Conservation (phyloP, 2,329 filamentous ascomycete genomes). For the Nigrospora osmanthi region DNA sequence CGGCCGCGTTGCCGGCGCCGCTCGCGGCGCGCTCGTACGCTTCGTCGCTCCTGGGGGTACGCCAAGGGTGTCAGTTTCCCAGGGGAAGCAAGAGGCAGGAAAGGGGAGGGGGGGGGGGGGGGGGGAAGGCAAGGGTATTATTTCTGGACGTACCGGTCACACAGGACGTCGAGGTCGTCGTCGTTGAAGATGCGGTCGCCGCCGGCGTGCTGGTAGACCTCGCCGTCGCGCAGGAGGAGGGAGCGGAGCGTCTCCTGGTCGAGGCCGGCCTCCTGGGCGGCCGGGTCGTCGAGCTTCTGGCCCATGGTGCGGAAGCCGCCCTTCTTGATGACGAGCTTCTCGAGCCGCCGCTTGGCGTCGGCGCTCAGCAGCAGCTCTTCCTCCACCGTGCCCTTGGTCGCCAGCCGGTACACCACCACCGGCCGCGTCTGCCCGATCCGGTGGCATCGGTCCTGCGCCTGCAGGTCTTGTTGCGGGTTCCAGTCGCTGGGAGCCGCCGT, state of each 20-base stretch:
- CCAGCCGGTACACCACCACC: conserved; percentile 91
- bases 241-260: conserved; percentile 54
- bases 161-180: conserved; percentile 67
- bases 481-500: conserved; percentile 93
- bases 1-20: conserved; percentile 64
- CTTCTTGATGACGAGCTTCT: conserved; percentile 94
- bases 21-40: conserved; percentile 67
- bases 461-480: conserved; percentile 97
- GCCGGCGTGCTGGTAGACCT: conserved; percentile 50
- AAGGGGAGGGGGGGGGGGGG: too few relatives aligned
- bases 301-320: conserved; percentile 70
- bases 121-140: background rate
- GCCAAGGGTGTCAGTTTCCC: conserved; percentile 1
- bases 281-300: conserved; percentile 43
- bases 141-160: conserved; percentile 50
- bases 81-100: too few relatives aligned
- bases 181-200: conserved; percentile 65
- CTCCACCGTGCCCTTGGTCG: conserved; percentile 97
- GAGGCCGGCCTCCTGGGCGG: conserved; percentile 34
- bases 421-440: conserved; percentile 94
- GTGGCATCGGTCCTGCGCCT: conserved; percentile 97
- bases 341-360: conserved; percentile 82
- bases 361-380: conserved; percentile 91
- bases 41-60: conserved; percentile 38
- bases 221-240: conserved; percentile 64